These are phyloP conservation scores for Mycena olivaceomarginata DNA, from an alignment of 768 basidiomycete species.

Conservation along the genomic window DNA sequence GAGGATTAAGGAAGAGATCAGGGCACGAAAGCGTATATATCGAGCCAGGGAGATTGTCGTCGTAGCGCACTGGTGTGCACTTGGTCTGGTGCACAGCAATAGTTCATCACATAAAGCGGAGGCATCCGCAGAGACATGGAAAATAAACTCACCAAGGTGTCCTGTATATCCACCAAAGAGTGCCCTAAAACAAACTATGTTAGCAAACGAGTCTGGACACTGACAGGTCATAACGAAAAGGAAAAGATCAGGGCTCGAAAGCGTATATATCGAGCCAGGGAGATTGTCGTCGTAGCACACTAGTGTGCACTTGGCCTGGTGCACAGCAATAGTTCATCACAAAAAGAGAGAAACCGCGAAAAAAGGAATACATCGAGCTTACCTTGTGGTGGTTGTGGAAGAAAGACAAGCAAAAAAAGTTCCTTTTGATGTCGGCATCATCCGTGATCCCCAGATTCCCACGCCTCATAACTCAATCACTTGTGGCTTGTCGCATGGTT, in stretches of 20 bases:
- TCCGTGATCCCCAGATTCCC: not conserved
- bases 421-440: not conserved
- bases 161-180: not conserved
- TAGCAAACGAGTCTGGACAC: conserved; percentile 5
- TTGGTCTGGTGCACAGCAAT: conserved; percentile 44
- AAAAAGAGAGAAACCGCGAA: conserved; percentile 40
- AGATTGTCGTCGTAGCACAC: conserved; percentile 65
- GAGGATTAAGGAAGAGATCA: conserved; percentile 15
- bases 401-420: not conserved
- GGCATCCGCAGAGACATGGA: not conserved
- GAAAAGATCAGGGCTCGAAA: conserved; percentile 68
- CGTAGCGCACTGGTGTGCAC: conserved; percentile 25
- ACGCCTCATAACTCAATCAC: not conserved
- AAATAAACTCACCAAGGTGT: conserved; percentile 14
- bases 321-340: conserved; percentile 75
- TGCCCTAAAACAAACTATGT: not conserved
- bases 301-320: conserved; percentile 71
- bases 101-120: conserved; percentile 34
- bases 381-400: conserved; percentile 44
- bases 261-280: conserved; percentile 72
- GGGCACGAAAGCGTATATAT: conserved; percentile 43
- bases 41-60: conserved; percentile 38
- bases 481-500: conserved; percentile 26
- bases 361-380: conserved; percentile 33
- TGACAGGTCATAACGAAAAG: conserved; percentile 12